phyloP scores from a whole-genome alignment of 2,329 filamentous ascomycete genomes.

The Metarhizium anisopliae region DNA sequence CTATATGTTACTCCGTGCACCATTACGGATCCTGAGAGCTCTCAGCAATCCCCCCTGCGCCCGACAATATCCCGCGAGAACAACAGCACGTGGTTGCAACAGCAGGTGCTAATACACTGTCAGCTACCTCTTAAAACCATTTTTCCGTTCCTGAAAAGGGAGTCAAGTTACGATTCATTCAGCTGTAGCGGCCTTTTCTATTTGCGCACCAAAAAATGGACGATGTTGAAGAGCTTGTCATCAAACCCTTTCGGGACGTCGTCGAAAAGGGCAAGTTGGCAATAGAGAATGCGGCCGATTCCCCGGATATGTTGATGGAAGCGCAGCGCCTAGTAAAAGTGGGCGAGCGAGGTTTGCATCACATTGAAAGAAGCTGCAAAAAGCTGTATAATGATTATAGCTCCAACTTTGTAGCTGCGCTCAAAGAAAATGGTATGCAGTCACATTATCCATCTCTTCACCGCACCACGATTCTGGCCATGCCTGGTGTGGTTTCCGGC shows the following conservation, averaged over 20 bases:
- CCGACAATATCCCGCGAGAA: not conserved
- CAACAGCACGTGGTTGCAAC: not conserved
- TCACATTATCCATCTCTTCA: not conserved
- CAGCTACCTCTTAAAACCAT: not conserved
- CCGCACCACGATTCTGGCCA: not conserved
- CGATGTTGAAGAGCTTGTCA: slow-evolving; percentile 32
- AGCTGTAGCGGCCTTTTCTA: not conserved
- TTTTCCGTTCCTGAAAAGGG: not conserved
- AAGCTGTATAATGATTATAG: slow-evolving; percentile 41
- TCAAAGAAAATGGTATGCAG: slow-evolving; percentile 44
- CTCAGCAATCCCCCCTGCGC: not conserved
- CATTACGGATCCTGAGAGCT: not conserved
- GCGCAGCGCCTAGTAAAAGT: slow-evolving; percentile 38
- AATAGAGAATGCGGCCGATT: slow-evolving; percentile 35
- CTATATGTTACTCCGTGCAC: not conserved
- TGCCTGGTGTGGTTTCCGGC: not conserved
- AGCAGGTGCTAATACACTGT: not conserved
- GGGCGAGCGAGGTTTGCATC: slow-evolving; percentile 39
- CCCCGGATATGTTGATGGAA: slow-evolving; percentile 39
- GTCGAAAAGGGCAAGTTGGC: slow-evolving; percentile 41
- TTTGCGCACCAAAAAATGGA: slow-evolving; percentile 22
- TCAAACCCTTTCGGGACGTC: slow-evolving; percentile 43
- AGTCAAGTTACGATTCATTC: not conserved
- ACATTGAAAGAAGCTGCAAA: slow-evolving; percentile 41
- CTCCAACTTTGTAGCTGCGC: slow-evolving; percentile 37